Conservation (phyloP, 2,329 filamentous ascomycete species). For the Graphiopsis chlorocephala region DNA sequence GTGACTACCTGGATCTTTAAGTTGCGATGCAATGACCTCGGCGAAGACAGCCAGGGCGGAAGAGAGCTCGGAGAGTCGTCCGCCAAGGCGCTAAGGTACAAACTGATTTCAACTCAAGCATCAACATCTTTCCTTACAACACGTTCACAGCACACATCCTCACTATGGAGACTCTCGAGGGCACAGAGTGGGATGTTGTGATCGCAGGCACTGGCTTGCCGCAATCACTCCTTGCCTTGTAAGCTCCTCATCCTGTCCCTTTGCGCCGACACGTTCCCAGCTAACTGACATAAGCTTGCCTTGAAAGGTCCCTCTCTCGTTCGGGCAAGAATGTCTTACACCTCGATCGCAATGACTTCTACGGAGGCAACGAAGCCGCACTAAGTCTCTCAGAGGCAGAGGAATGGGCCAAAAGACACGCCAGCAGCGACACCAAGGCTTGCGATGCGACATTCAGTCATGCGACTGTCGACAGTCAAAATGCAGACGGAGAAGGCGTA, state of each 20-base stretch:
- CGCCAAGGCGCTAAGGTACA: not conserved
- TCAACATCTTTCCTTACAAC: slow-evolving; percentile 12
- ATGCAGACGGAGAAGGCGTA: slow-evolving; percentile 24
- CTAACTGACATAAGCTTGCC: slow-evolving; percentile 67
- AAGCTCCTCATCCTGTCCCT: slow-evolving; percentile 32
- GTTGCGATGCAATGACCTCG: not conserved
- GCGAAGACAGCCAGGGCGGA: not conserved
- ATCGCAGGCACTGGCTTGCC: slow-evolving; percentile 53
- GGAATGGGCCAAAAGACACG: slow-evolving; percentile 60
- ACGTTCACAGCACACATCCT: not conserved
- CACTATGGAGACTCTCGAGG: slow-evolving; percentile 50
- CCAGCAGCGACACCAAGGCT: slow-evolving; percentile 7
- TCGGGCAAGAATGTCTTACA: slow-evolving; percentile 90
- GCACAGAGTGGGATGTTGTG: slow-evolving; percentile 52
- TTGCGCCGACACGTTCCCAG: slow-evolving; percentile 21
- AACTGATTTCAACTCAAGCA: not conserved
- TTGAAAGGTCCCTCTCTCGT: slow-evolving; percentile 79
- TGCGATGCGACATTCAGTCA: slow-evolving; percentile 25
- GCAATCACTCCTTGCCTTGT: slow-evolving; percentile 55
- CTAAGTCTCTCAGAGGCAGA: slow-evolving; percentile 80
- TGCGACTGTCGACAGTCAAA: slow-evolving; percentile 35
- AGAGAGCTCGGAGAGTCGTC: not conserved
- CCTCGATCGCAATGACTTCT: slow-evolving; percentile 82
- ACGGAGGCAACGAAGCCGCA: slow-evolving; percentile 81
- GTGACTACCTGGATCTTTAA: not conserved